Percentiles rank a stretch among this genome's conserved stretches.
Conservation (phyloP, 139 green algal genomes). For the Chlamydomonas incerta region DNA sequence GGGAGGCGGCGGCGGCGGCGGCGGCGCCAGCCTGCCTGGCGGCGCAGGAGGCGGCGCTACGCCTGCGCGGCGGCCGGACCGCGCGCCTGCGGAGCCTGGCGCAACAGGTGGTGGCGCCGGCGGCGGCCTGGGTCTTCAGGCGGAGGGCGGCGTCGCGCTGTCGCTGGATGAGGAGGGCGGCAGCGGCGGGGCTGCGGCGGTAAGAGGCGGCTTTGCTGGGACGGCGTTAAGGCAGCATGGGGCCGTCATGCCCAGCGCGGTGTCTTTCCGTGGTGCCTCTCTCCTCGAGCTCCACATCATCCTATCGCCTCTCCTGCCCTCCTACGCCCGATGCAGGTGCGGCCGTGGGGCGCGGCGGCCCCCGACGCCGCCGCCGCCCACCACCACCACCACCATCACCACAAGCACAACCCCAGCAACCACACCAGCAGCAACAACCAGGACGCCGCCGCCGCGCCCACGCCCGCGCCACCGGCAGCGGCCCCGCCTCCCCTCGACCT, state of each 20-base stretch:
- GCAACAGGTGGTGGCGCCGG: neutral
- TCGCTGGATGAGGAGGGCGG: neutral
- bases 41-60: neutral
- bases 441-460: neutral
- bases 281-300: too few species aligned
- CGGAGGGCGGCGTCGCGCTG: neutral
- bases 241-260: too few species aligned
- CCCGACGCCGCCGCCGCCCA: too few species aligned
- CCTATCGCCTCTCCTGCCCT: too few species aligned
- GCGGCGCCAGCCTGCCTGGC: neutral
- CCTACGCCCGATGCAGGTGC: too few species aligned
- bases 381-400: too few species aligned
- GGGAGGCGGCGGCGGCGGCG: neutral
- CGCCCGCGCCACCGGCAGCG: neutral
- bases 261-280: too few species aligned
- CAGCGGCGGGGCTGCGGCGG: neutral
- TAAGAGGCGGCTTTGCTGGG: neutral
- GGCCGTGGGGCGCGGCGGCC: too few species aligned
- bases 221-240: too few species aligned
- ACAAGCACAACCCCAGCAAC: too few species aligned
- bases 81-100: neutral
- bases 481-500: slow-evolving; percentile 44
- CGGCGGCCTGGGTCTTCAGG: neutral
- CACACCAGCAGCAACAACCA: neutral
- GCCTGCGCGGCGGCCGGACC: slow-evolving; percentile 8